Evolutionary conservation across 2,329 filamentous ascomycete species (phyloP).

Genomic region (Microcyclosporella mali): DNA sequence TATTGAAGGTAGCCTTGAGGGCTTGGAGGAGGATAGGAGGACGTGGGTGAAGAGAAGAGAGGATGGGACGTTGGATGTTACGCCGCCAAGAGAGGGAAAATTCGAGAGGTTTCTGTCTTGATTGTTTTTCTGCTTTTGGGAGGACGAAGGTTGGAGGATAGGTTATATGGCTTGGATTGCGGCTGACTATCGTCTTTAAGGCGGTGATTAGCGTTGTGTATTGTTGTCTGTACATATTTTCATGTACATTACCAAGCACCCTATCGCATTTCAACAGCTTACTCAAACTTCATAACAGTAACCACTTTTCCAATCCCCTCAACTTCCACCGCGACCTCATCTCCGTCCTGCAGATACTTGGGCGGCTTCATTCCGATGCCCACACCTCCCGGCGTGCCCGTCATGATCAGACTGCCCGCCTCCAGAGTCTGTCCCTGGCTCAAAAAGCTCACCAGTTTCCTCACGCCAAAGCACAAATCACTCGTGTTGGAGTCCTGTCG

Average conservation of each 20-base stretch:
- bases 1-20: conserved; percentile 16
- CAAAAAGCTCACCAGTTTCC: conserved; percentile 31
- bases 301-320: conserved; percentile 30
- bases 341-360: conserved; percentile 29
- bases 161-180: too few relatives aligned
- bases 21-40: conserved; percentile 22
- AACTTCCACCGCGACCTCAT: conserved; percentile 32
- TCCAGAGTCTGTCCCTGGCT: conserved; percentile 38
- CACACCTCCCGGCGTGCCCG: conserved; percentile 42
- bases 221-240: too few relatives aligned
- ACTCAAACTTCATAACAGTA: conserved; percentile 31
- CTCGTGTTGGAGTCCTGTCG: conserved; percentile 38
- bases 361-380: conserved; percentile 30
- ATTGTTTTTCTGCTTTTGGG: too few relatives aligned
- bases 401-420: conserved; percentile 47
- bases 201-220: too few relatives aligned
- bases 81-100: conserved; percentile 28
- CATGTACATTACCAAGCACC: too few relatives aligned
- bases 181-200: too few relatives aligned
- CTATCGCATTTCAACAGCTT: not conserved
- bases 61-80: conserved; percentile 22
- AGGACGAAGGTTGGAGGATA: not conserved
- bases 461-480: conserved; percentile 44
- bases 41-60: conserved; percentile 19
- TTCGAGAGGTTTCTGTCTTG: conserved; percentile 26